These are phyloP conservation scores for Capsicum rhomboideum DNA, from an alignment of 257 asterid species.

Conservation along the genomic window DNA sequence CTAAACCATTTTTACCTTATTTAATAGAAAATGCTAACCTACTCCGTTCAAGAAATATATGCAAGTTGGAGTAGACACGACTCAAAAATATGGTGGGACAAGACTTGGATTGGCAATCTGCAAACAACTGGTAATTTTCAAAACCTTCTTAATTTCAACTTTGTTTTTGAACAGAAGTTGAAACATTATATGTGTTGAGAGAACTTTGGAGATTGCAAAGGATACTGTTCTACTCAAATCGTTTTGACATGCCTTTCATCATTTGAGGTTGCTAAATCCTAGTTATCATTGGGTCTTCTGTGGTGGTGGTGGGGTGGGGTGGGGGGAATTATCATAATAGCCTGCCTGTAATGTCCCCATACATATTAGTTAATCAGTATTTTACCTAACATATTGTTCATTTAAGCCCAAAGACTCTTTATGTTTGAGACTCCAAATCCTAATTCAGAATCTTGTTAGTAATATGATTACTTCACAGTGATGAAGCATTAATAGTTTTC, in stretches of 20 bases:
- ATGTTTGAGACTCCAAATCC: too few relatives aligned
- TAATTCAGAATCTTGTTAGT: too few relatives aligned
- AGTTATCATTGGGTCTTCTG: not conserved
- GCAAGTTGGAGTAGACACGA: conserved; percentile 92
- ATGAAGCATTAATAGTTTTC: too few relatives aligned
- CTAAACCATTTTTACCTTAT: not conserved
- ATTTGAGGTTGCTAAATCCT: not conserved
- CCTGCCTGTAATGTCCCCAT: too few relatives aligned
- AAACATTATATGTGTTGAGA: not conserved
- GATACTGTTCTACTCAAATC: not conserved
- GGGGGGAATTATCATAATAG: too few relatives aligned
- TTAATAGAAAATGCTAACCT: conserved; percentile 60
- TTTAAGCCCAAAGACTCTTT: too few relatives aligned
- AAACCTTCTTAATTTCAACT: not conserved
- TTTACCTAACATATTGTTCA: too few relatives aligned
- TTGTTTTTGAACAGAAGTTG: not conserved
- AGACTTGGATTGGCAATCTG: conserved; percentile 92
- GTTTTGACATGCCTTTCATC: not conserved
- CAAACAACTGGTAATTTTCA: conserved; percentile 65
- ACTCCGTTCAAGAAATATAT: conserved; percentile 85
- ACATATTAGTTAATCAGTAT: too few relatives aligned
- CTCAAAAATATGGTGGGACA: conserved; percentile 89
- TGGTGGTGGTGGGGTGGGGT: too few relatives aligned
- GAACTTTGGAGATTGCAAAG: not conserved
- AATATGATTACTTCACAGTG: too few relatives aligned